A percentile compares a stretch with the other conserved stretches of the same genome.
These are phyloP conservation scores for Geotrichum fermentans DNA, from an alignment of 1,139 yeast species.

Conservation along the genomic window DNA sequence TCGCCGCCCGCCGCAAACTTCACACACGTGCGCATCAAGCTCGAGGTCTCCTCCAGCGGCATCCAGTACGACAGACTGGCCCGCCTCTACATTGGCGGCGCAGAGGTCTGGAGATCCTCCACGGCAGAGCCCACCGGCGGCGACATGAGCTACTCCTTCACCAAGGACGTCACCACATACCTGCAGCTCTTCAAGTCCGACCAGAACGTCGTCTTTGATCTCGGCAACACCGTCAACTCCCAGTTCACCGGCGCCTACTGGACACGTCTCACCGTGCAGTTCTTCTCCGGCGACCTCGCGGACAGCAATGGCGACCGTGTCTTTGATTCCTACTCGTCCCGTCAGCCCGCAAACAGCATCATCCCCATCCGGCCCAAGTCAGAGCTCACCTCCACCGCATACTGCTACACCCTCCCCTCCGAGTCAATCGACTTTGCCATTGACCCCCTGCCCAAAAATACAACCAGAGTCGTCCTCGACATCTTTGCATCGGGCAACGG, in stretches of 20 bases:
- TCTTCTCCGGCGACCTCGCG: constrained; percentile 39
- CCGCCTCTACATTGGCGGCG: constrained; percentile 61
- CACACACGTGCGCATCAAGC: constrained; percentile 56
- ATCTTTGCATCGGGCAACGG: constrained; percentile 71
- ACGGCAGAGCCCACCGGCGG: constrained; percentile 72
- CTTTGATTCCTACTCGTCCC: constrained; percentile 15
- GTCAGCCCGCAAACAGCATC: constrained; percentile 19
- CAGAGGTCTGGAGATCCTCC: constrained; percentile 80
- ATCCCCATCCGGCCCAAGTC: constrained; percentile 19
- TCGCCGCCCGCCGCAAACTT: constrained; percentile 43
- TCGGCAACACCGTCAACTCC: constrained; percentile 51
- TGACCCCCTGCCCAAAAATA: constrained; percentile 49
- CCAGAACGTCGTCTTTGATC: constrained; percentile 54
- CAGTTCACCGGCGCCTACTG: constrained; percentile 59
- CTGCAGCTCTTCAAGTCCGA: constrained; percentile 46
- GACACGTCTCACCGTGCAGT: constrained; percentile 49
- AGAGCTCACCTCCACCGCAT: constrained; percentile 4
- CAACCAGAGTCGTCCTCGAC: constrained; percentile 55
- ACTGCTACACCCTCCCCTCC: constrained; percentile 26
- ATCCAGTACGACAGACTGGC: constrained; percentile 78
- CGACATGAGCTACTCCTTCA: constrained; percentile 41
- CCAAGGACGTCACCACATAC: constrained; percentile 64
- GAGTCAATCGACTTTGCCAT: constrained; percentile 32
- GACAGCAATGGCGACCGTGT: constrained; percentile 5
- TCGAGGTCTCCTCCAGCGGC: constrained; percentile 58